Evolutionary conservation across 306 rosid genomes (phyloP), one percentile per base, ranked within the genome.

Genomic region (Acacia crassicarpa): DNA sequence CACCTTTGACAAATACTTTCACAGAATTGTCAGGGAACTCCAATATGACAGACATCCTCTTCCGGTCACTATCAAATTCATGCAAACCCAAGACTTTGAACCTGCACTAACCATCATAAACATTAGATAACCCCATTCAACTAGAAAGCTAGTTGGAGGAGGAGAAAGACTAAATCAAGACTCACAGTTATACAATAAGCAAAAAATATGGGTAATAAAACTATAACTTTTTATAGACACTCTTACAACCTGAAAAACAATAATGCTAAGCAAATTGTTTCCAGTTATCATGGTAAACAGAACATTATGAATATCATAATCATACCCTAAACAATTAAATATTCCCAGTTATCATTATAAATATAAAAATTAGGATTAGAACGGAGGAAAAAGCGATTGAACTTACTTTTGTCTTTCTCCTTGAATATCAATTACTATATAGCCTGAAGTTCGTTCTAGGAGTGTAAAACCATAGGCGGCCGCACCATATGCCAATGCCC

Each of bases 31-130:
- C 98, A 20, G 98, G 98, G 86, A 86, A 87, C 27, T 93, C 99
- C 78, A 95, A 67, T 85, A 95, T 93, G 12, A 95, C 99, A 2
- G 99, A 95, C 99, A 95, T 95, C 77, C 98, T 89, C 90, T 95
- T 95, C 81, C 99, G 84, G 61, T 95, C 99, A 74, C 99, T 95
- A 79, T 95, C 99, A 20, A 95, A 95, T 86, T 93, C 99, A 54
- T 95, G 99, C 90, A 95, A 33, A 75, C 99, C 99, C 87, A 95
- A 84, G 74, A 95, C 98, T 80, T 83, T 91, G 89, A 91, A 92
- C 93, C 99, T 95, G 97, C 86, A 83, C 78, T 78, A 70, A 76
- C 80, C 89, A 74, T 74, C 53, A 85, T 44, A 19, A n/a, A 25
- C 22, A 68, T 68, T n/a, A 80, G 70, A 49, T 41, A 78, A 14